These are phyloP conservation scores for Penicillium arizonense DNA, from an alignment of 495 filamentous ascomycete species.

Conservation along the genomic window DNA sequence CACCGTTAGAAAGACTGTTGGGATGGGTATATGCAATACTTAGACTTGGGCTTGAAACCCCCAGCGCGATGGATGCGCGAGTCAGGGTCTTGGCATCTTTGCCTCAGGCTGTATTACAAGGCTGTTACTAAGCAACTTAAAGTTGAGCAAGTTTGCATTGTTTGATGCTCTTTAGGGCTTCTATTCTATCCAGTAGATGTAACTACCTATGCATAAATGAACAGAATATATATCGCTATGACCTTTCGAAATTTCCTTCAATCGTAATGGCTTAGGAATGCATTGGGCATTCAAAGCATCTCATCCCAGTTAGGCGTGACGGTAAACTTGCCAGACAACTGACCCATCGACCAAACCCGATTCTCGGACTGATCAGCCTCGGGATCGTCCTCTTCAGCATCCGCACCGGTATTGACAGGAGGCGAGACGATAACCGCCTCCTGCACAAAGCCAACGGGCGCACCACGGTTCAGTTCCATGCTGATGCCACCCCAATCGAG, in stretches of 20 bases:
- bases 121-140: no score
- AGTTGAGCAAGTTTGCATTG: no score
- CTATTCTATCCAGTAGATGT: no score
- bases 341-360: conserved; percentile 49
- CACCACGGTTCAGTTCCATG: conserved; percentile 44
- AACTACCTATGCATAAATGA: no score
- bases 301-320: conserved; percentile 49
- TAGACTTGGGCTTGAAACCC: no score
- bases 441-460: conserved; percentile 44
- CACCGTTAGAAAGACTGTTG: no score
- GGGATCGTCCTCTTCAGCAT: conserved; percentile 20
- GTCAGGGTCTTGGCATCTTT: no score
- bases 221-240: no score
- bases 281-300: conserved; percentile 34
- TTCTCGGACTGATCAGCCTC: conserved; percentile 17
- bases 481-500: conserved; percentile 52
- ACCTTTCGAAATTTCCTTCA: not conserved
- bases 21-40: no score
- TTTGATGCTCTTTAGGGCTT: no score
- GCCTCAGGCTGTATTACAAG: no score
- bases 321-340: conserved; percentile 49
- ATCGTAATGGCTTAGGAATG: conserved; percentile 1
- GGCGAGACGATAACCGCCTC: conserved; percentile 44
- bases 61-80: no score
- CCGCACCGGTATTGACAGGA: conserved; percentile 18